Percentiles rank a stretch among this genome's conserved stretches.
Evolutionary conservation across 2,329 filamentous ascomycete genomes (phyloP).

Genomic region (Clonostachys rosea): DNA sequence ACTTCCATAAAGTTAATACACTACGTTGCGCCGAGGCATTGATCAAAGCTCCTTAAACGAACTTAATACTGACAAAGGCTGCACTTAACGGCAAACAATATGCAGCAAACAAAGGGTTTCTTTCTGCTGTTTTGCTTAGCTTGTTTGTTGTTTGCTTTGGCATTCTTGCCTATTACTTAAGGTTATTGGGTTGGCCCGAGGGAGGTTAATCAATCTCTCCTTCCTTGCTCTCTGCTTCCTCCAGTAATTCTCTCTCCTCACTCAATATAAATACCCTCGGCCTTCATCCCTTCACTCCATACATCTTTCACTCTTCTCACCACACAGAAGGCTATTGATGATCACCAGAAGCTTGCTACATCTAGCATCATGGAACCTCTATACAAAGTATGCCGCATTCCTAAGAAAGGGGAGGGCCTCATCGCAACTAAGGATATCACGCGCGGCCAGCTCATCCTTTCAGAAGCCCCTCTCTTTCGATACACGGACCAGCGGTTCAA

Average conservation of each 20-base stretch:
- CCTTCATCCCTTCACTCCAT: no score
- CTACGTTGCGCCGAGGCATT: not conserved
- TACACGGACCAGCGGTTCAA: not conserved
- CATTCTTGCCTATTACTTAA: no score
- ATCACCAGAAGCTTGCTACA: no score
- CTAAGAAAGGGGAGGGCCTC: conserved; percentile 3
- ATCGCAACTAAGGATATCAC: conserved; percentile 3
- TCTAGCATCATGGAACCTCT: not conserved
- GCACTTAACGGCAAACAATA: no score
- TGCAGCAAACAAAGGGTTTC: no score
- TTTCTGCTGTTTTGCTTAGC: no score
- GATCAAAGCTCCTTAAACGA: no score
- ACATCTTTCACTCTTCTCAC: no score
- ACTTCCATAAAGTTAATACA: not conserved
- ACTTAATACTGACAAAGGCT: no score
- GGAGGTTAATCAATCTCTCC: no score
- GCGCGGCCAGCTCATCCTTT: conserved; percentile 1
- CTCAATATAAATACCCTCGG: not conserved
- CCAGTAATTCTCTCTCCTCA: not conserved
- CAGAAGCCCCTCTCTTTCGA: not conserved
- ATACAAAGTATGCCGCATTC: not conserved
- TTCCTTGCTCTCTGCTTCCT: not conserved
- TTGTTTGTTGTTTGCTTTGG: no score
- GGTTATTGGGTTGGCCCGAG: no score
- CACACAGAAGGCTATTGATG: not conserved